Base-by-base conservation (phyloP, 345 rosid species). In the Erysimum cheiranthoides region DNA sequence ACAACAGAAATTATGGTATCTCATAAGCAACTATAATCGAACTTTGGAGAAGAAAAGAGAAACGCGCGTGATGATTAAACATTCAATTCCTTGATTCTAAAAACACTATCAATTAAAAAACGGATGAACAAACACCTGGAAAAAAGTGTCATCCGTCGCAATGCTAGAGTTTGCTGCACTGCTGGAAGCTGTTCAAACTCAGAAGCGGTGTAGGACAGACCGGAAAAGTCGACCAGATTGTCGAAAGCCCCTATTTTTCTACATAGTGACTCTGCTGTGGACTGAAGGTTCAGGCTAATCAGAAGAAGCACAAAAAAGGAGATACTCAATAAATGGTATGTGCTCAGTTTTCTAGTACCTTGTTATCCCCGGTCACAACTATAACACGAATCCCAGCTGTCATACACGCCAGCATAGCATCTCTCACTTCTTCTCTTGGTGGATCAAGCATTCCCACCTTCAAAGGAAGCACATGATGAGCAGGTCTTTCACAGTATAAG, bases 401-500 rank as follows among this genome's bases (percentile, higher is more conserved):
- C 97, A 88, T 85, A 87, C 99, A 95, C 38, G 97, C 84, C 73
- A 90, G 84, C 91, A 95, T 95, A 71, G 99, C 98, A 84, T 82
- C 89, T 82, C 85, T 88, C 66, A 95, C 99, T 90, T 92, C 99
- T 78, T 90, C 87, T 81, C 99, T 88, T 52, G 98, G 98, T 68
- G 99, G 99, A 86, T 95, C 99, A 87, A 88, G 92, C 93, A 95
- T 92, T 82, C 99, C 99, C 80, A 95, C 96, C 98, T 95, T 84
- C 70, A 73, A 66, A 78, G 39, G 31, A 62, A 68, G 13, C 21
- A 68, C 25, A 56, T 35, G 42, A 73, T 79, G 45, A 68, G 61
- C 31, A 61, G 36, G 65, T 79, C 18, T 45, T 30, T 4, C 53
- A 18, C 49, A 54, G 46, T 36, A 8, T 16, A 52, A 27, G 42